Base-by-base conservation (phyloP, 495 filamentous ascomycete genomes). In the Tetracladium marchalianum region DNA sequence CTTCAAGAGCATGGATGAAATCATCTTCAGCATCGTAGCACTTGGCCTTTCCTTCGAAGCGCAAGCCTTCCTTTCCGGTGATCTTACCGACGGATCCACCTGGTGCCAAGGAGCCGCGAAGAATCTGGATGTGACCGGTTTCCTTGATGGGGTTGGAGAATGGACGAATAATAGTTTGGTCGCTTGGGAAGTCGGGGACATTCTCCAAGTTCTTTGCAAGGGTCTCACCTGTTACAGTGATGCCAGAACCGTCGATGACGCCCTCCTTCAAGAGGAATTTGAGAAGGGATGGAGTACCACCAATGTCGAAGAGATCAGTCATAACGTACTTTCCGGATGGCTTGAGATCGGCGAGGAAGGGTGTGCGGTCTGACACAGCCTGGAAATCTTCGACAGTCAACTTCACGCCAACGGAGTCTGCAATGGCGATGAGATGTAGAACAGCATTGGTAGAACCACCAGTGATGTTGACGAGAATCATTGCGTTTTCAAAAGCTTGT, bases 331-430 rank as follows among this genome's bases (percentile, higher is more conserved):
- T 95, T 50, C 92, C 92, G 3, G 86, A 93, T 6, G 92, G 92
- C 75, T 98, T 98, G 42, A 98, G 76, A 64, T 98, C 90, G 3
- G 93, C 90, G 13, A 98, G 75, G 78, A 93, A 89, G 12, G 92
- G 92, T 32, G 77, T 94, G 24, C 84, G 77, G 71, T 98, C 86
- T 17, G 87, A 89, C 44, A 96, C 89, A 54, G 77, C 63, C 69
- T 98, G 93, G 82, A 98, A 97, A 70, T 98, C 93, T 53, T 98
- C 92, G 50, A 98, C 87, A 41, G 82, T 93, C 46, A 98, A 81
- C 64, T 92, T 84, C 59, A 98, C 77, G 62, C 89, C 93, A 19
- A 95, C 92, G 11, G 84, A 77, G 64, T 97, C 85, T 42, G 92
- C 93, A 31, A 98, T 96, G 53, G 93, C 92, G 61, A 98, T 90